A percentile compares a stretch with the other conserved stretches of the same genome.
These are phyloP conservation scores for Sphagnurus paluster DNA, from an alignment of 1,284 basidiomycete genomes.

Conservation along the genomic window DNA sequence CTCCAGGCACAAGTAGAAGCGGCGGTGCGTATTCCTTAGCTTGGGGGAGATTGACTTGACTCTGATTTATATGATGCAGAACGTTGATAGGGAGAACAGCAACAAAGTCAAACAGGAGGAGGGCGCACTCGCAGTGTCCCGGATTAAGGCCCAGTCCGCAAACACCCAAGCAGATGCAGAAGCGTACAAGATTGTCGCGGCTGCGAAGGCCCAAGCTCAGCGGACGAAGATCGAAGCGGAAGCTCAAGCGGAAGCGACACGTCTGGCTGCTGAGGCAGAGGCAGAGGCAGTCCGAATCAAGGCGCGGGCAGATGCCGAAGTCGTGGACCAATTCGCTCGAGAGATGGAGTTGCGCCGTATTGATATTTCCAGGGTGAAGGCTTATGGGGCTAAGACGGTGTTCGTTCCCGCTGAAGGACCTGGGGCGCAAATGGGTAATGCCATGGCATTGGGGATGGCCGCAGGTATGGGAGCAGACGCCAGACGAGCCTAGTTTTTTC, in stretches of 20 bases:
- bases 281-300: conserved; percentile 67
- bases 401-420: conserved; percentile 67
- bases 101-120: conserved; percentile 84
- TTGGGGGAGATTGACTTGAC: not conserved
- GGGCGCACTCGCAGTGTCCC: conserved; percentile 71
- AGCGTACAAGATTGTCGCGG: conserved; percentile 70
- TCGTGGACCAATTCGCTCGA: conserved; percentile 66
- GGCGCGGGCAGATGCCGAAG: conserved; percentile 59
- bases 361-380: conserved; percentile 61
- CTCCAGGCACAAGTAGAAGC: conserved; percentile 83
- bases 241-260: conserved; percentile 71
- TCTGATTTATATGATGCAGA: conserved; percentile 36
- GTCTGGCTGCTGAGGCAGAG: conserved; percentile 70
- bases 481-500: conserved; percentile 9
- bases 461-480: conserved; percentile 55
- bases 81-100: conserved; percentile 81
- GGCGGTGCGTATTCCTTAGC: conserved; percentile 47
- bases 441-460: conserved; percentile 66
- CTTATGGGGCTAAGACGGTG: conserved; percentile 68
- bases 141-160: conserved; percentile 67
- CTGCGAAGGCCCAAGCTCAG: conserved; percentile 74
- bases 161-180: conserved; percentile 75
- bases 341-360: conserved; percentile 72
- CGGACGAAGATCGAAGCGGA: conserved; percentile 69
- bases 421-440: conserved; percentile 55